phyloP scores from a whole-genome alignment of 2,329 filamentous ascomycete genomes.

The Penicillium janthinellum region DNA sequence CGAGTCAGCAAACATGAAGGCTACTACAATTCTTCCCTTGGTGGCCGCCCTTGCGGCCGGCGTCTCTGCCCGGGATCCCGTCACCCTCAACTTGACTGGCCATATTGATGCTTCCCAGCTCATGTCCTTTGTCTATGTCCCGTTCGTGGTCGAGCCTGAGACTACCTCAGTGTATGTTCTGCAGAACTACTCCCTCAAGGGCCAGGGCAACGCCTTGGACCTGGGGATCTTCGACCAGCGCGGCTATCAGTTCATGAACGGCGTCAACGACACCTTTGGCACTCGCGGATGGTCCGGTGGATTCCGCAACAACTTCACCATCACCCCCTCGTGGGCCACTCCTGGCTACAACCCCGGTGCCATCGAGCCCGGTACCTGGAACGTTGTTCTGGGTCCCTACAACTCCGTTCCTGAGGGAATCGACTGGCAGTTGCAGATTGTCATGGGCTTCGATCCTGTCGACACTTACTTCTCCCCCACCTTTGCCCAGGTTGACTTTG shows the following conservation, averaged over 20 bases:
- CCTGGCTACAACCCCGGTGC: constrained; percentile 26
- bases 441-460: constrained; percentile 13
- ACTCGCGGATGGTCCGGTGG: constrained; percentile 5
- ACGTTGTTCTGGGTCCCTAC: constrained; percentile 26
- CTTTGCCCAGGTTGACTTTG: constrained; percentile 12
- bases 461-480: constrained; percentile 13
- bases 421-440: constrained; percentile 23
- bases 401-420: constrained; percentile 20
- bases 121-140: constrained; percentile 26
- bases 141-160: constrained; percentile 19
- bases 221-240: constrained; percentile 26
- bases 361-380: constrained; percentile 25
- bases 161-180: constrained; percentile 23
- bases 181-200: constrained; percentile 23
- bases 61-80: background rate
- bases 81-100: constrained; percentile 12
- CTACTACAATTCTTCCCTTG: background rate
- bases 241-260: constrained; percentile 11
- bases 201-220: constrained; percentile 22
- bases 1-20: background rate
- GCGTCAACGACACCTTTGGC: constrained; percentile 3
- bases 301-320: constrained; percentile 25
- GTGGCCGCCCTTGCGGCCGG: background rate
- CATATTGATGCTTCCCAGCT: constrained; percentile 18
- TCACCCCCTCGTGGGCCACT: constrained; percentile 22